Conservation (phyloP, 2,329 filamentous ascomycete genomes). For the Trichoderma citrinoviride region DNA sequence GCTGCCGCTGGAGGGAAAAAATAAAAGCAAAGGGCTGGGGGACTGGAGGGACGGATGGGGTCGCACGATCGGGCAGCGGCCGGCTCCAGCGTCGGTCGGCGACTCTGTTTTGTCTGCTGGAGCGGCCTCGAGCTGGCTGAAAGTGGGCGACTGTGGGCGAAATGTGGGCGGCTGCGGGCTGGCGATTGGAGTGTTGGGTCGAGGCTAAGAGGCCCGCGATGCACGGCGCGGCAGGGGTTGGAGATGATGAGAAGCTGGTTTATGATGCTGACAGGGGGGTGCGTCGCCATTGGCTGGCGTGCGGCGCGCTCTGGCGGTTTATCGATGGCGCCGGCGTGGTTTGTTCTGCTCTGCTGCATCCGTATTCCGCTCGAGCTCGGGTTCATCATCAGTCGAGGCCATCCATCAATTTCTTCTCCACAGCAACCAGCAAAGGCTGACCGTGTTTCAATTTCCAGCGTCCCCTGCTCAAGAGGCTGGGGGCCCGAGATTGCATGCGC, state of each 20-base stretch:
- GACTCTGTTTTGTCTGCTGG: too few species aligned
- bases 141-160: constrained; percentile 13
- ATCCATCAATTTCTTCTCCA: constrained; percentile 20
- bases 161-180: constrained; percentile 16
- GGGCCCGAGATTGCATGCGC: constrained; percentile 7
- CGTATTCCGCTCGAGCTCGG: too few species aligned
- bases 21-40: constrained; percentile 8
- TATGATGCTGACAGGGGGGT: too few species aligned
- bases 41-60: background rate
- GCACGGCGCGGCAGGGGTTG: constrained; percentile 14
- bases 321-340: constrained; percentile 1
- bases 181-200: constrained; percentile 15
- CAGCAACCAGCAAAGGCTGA: constrained; percentile 15
- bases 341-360: background rate
- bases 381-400: too few species aligned
- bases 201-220: constrained; percentile 1
- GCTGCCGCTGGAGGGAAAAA: background rate
- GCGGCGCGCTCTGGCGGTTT: background rate
- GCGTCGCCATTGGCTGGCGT: constrained; percentile 8
- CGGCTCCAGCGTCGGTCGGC: background rate
- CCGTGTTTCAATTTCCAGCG: background rate
- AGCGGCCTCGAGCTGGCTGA: background rate
- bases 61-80: constrained; percentile 18
- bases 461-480: background rate
- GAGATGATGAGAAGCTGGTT: constrained; percentile 15